Base-by-base conservation (phyloP, 805 yeast species). In the Yamadazyma takamatsuzukensis region DNA sequence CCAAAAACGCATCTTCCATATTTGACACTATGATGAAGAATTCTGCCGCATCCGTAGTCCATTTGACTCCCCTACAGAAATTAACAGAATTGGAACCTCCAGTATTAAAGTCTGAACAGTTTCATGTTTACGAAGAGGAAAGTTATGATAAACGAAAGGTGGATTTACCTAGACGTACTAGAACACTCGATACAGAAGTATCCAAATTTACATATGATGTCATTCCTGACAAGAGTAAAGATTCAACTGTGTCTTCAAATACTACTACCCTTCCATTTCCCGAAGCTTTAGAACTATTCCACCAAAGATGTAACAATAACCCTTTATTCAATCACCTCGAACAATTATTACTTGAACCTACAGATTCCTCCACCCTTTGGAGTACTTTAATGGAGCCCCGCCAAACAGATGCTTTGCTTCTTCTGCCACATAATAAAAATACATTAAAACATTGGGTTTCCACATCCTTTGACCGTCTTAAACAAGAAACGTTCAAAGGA, bases 371-470 rank as follows among this genome's bases (percentile, higher is more conserved):
- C n/a, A n/a, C n/a, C n/a, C n/a, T n/a, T n/a, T 71, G 74, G 76
- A 56, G 64, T 36, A 71, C 68, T 41, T 44, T 54, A n/a, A 72
- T 71, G 43, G 56, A 54, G 33, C 79, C 80, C 2, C 39, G 37
- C 3, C 27, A 41, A 1, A 49, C 59, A 16, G 39, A 44, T 2
- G 61, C 67, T 6, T 53, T 70, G 24, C 41, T 73, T 21, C 56
- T 70, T 27, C 41, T 60, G 6, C 25, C 35, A 1, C 30, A 40
- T 1, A 46, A 53, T 13, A 49, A 53, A 12, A 27, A 18, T 1
- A 47, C 43, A 1, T 46, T 73, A 1, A 45, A 48, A 15, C 34
- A 41, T 8, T 74, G 79, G 79, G 40, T 74, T 2, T 25, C 37
- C 3, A 55, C 60, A 14, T 53, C 74, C 2, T 74, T 72, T 37